Conservation (phyloP, 306 rosid genomes). For the Trifolium dubium region DNA sequence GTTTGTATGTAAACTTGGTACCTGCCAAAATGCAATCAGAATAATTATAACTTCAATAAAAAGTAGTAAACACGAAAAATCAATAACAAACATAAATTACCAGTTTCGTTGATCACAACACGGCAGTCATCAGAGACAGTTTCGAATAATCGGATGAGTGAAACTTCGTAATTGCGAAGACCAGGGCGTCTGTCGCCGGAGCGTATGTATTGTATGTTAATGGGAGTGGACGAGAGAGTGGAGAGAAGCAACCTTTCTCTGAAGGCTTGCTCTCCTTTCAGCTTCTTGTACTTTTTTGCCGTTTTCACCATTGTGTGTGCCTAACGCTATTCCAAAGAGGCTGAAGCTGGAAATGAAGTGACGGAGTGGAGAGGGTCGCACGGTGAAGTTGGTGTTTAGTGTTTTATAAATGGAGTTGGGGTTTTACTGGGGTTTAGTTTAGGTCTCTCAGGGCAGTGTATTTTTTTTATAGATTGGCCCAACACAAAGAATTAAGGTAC, state of each 20-base stretch:
- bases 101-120: slow-evolving; percentile 80
- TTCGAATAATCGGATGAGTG: slow-evolving; percentile 80
- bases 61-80: not conserved
- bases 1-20: slow-evolving; percentile 78
- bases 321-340: not conserved
- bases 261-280: slow-evolving; percentile 69
- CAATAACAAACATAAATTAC: slow-evolving; percentile 30
- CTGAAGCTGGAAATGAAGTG: too few relatives aligned
- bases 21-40: slow-evolving; percentile 44
- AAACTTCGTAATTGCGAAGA: slow-evolving; percentile 71
- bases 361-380: too few relatives aligned
- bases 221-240: slow-evolving; percentile 65
- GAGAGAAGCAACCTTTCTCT: slow-evolving; percentile 73
- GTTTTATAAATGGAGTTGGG: too few relatives aligned
- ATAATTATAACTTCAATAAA: not conserved
- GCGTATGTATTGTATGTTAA: slow-evolving; percentile 71
- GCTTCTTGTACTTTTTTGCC: slow-evolving; percentile 50
- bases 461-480: too few relatives aligned
- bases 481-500: too few relatives aligned
- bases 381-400: too few relatives aligned
- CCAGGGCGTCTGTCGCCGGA: slow-evolving; percentile 69
- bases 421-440: too few relatives aligned
- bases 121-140: slow-evolving; percentile 65
- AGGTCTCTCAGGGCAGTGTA: too few relatives aligned
- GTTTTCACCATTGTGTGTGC: not conserved